These are phyloP conservation scores for Termitomyces sp. DNA, from an alignment of 1,284 basidiomycete species.

Conservation along the genomic window DNA sequence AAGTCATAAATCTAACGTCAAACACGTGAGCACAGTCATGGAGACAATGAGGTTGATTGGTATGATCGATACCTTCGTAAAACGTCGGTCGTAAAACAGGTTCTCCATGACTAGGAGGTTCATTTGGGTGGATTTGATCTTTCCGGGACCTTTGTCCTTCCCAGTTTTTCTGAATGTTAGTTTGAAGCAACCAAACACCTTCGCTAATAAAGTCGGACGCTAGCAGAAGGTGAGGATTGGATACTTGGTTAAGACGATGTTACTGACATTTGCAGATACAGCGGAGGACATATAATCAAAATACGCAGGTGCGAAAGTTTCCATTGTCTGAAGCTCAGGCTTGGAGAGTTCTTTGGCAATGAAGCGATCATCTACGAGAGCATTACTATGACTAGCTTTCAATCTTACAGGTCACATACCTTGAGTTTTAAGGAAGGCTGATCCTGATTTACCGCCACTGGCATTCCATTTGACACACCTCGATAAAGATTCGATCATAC, in stretches of 20 bases:
- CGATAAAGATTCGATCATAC: slow-evolving; percentile 90
- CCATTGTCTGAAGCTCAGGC: slow-evolving; percentile 91
- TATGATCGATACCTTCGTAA: slow-evolving; percentile 65
- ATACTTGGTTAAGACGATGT: not conserved
- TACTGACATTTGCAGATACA: slow-evolving; percentile 67
- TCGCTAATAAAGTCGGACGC: slow-evolving; percentile 92
- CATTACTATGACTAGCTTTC: slow-evolving; percentile 4
- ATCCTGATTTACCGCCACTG: slow-evolving; percentile 94
- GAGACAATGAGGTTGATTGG: not conserved
- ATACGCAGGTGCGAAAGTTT: slow-evolving; percentile 95
- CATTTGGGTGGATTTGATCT: slow-evolving; percentile 83
- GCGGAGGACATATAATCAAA: slow-evolving; percentile 96
- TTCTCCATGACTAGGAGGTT: slow-evolving; percentile 99
- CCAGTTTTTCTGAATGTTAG: slow-evolving; percentile 86
- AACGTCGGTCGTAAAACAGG: slow-evolving; percentile 87
- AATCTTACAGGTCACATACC: slow-evolving; percentile 41
- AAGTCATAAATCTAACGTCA: slow-evolving; percentile 81
- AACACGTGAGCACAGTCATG: not conserved
- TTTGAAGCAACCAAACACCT: slow-evolving; percentile 97
- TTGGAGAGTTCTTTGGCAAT: slow-evolving; percentile 96
- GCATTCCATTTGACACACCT: slow-evolving; percentile 97
- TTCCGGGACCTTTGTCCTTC: slow-evolving; percentile 55
- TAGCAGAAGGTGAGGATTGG: slow-evolving; percentile 28
- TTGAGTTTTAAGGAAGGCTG: slow-evolving; percentile 92
- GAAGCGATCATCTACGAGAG: slow-evolving; percentile 83